Evolutionary conservation across 23 red algal genomes (phyloP).

Genomic region (Agarophyton chilense): DNA sequence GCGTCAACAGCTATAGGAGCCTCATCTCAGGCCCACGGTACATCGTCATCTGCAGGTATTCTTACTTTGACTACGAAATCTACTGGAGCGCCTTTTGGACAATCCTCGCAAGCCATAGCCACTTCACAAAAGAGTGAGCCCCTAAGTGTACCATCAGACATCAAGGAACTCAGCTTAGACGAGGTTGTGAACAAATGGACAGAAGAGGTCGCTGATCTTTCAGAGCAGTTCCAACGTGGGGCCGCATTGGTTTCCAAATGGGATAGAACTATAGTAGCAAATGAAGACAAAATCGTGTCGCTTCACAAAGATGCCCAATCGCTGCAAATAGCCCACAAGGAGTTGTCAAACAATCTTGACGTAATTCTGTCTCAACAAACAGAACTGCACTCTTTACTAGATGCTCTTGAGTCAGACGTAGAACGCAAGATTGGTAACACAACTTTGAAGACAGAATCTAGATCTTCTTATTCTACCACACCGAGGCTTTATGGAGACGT

Average conservation of each 20-base stretch:
- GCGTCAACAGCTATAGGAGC: background rate
- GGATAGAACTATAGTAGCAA: conserved; percentile 79
- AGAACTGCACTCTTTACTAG: conserved; percentile 71
- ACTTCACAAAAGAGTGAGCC: background rate
- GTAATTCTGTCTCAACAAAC: conserved; percentile 77
- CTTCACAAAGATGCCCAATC: conserved; percentile 56
- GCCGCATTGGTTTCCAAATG: conserved; percentile 77
- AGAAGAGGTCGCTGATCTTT: conserved; percentile 78
- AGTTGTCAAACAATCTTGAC: conserved; percentile 80
- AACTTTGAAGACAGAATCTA: conserved; percentile 24
- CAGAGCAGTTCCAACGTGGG: conserved; percentile 59
- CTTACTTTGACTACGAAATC: background rate
- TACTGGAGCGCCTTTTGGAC: background rate
- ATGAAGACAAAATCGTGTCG: conserved; percentile 63
- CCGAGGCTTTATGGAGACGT: conserved; percentile 40
- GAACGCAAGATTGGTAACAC: conserved; percentile 47
- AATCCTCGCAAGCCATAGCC: background rate
- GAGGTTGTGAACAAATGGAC: conserved; percentile 92
- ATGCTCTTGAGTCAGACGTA: conserved; percentile 77
- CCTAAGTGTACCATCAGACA: conserved; percentile 70
- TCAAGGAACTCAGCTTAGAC: conserved; percentile 76
- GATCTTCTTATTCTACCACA: background rate
- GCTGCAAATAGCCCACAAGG: conserved; percentile 55
- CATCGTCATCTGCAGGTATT: background rate
- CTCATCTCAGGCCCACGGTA: background rate